Conservation (phyloP, 176 grass and related monocot genomes). For the Triticum dicoccoides region DNA sequence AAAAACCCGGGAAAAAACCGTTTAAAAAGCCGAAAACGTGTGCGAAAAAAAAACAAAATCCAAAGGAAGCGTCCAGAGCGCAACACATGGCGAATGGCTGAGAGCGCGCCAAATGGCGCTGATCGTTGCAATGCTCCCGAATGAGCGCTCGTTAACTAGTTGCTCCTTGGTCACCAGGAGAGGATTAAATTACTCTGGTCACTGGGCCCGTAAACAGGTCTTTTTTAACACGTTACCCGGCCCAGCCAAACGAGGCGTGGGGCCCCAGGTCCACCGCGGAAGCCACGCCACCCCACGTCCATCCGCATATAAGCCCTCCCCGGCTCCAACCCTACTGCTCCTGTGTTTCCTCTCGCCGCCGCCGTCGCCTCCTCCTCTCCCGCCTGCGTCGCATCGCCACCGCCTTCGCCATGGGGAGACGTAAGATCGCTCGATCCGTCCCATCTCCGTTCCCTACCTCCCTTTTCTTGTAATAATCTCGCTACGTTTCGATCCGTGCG, state of each 20-base stretch:
- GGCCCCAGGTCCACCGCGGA: background rate
- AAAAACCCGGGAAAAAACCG: too few species aligned
- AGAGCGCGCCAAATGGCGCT: too few species aligned
- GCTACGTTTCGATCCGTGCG: background rate
- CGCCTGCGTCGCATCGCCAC: background rate
- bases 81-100: too few species aligned
- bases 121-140: too few species aligned
- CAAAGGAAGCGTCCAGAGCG: too few species aligned
- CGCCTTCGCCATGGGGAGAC: slow-evolving; percentile 26
- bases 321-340: slow-evolving; percentile 13
- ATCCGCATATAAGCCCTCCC: background rate
- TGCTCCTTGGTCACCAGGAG: too few species aligned
- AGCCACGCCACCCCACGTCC: background rate
- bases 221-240: too few species aligned
- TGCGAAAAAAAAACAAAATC: too few species aligned
- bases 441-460: background rate
- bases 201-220: too few species aligned
- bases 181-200: too few species aligned
- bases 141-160: too few species aligned
- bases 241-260: background rate
- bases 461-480: background rate
- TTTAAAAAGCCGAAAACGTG: too few species aligned
- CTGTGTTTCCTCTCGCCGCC: background rate
- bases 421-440: background rate
- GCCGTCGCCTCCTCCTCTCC: background rate